Conservation (phyloP, 2,329 filamentous ascomycete species). For the Aspergillus fischeri region DNA sequence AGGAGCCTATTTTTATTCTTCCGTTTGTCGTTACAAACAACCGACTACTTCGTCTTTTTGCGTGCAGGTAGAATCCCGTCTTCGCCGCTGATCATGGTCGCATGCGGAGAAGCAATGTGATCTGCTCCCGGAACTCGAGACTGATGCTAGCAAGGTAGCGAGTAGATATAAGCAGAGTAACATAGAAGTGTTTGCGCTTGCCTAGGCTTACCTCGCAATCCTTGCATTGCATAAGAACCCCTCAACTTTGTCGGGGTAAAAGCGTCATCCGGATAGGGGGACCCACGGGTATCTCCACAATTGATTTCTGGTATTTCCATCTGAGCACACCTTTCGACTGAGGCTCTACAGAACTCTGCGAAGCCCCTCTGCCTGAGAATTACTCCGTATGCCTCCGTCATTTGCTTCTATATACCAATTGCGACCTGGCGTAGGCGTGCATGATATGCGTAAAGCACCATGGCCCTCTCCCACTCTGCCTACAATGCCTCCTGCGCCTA, state of each 20-base stretch:
- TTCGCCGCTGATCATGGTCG: background rate
- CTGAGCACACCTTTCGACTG: background rate
- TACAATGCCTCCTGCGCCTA: background rate
- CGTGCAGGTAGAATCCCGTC: background rate
- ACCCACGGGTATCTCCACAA: background rate
- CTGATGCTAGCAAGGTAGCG: background rate
- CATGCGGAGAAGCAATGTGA: constrained; percentile 1
- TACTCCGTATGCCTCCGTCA: background rate
- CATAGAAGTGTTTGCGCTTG: background rate
- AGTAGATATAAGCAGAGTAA: background rate
- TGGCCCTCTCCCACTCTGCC: too few species aligned
- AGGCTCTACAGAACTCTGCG: background rate
- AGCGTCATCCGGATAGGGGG: background rate
- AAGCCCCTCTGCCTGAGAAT: background rate
- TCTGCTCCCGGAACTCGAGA: background rate
- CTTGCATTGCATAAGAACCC: background rate
- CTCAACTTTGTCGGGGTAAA: background rate
- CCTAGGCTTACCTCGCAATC: background rate
- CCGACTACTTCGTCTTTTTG: background rate
- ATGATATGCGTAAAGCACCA: background rate
- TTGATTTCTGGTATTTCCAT: background rate
- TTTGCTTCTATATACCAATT: background rate
- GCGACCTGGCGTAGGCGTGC: background rate
- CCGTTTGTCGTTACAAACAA: background rate
- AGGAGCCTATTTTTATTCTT: background rate